A percentile compares a stretch with the other conserved stretches of the same genome.
These are phyloP conservation scores for Xylaria sp. DNA, from an alignment of 2,329 filamentous ascomycete species.

Conservation along the genomic window DNA sequence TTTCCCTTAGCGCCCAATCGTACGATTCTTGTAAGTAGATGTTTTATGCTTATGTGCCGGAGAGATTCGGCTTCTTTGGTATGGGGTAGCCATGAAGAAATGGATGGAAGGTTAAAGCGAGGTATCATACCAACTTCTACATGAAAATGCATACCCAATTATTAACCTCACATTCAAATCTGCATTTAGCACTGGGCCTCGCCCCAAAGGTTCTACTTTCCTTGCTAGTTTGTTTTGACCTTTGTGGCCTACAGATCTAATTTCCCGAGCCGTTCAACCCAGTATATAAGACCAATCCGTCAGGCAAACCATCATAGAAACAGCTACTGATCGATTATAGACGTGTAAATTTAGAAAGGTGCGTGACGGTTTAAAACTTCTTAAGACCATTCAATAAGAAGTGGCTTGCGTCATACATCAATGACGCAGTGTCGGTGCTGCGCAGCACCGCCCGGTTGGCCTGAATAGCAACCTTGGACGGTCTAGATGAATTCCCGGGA, in stretches of 20 bases:
- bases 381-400: background rate
- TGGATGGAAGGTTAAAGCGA: background rate
- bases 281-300: background rate
- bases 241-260: background rate
- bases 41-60: background rate
- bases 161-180: background rate
- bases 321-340: background rate
- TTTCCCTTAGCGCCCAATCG: conserved; percentile 11
- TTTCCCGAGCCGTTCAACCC: background rate
- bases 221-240: background rate
- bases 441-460: background rate
- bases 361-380: background rate
- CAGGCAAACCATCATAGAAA: background rate
- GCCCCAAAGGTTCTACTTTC: background rate
- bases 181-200: background rate
- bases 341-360: background rate
- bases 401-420: conserved; percentile 23
- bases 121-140: background rate
- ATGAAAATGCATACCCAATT: background rate
- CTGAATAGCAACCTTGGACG: background rate
- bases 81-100: background rate
- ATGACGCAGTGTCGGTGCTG: conserved; percentile 23
- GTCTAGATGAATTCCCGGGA: background rate
- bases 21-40: conserved; percentile 8
- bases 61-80: background rate